A percentile compares a stretch with the other conserved stretches of the same genome.
phyloP scores from a whole-genome alignment of 2,329 filamentous ascomycete species.

The Westerdykella sp. region DNA sequence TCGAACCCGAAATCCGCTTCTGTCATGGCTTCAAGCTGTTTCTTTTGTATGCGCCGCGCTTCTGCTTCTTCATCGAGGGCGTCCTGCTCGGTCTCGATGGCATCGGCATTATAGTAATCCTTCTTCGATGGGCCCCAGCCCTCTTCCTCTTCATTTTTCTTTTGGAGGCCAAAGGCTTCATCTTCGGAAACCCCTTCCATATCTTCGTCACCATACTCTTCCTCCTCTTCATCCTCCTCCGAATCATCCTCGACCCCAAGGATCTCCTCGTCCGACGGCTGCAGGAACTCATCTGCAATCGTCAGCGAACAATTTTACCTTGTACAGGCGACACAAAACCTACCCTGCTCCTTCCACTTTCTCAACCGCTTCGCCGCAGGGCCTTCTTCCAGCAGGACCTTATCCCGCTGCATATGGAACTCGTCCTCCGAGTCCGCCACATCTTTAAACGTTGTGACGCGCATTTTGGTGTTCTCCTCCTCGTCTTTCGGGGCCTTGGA shows the following conservation, averaged over 20 bases:
- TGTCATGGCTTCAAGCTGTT: constrained; percentile 81
- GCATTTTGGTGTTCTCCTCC: constrained; percentile 50
- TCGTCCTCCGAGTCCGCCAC: constrained; percentile 93
- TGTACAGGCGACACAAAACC: constrained; percentile 8
- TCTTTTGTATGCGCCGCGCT: constrained; percentile 80
- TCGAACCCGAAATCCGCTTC: constrained; percentile 93
- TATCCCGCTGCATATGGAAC: constrained; percentile 80
- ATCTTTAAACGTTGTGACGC: constrained; percentile 62
- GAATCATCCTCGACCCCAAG: constrained; percentile 47
- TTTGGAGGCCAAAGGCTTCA: constrained; percentile 38
- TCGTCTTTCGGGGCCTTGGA: constrained; percentile 23
- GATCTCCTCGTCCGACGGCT: constrained; percentile 59
- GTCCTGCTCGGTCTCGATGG: constrained; percentile 62
- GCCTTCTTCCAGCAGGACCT: constrained; percentile 76
- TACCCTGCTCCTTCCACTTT: constrained; percentile 62
- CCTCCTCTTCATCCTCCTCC: constrained; percentile 35
- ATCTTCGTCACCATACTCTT: constrained; percentile 34
- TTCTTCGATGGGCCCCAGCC: constrained; percentile 85
- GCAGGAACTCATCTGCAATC: constrained; percentile 49
- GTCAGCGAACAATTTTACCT: constrained; percentile 1
- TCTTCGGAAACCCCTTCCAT: constrained; percentile 28
- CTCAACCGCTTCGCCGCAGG: constrained; percentile 71
- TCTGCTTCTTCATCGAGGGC: constrained; percentile 90
- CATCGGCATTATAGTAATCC: constrained; percentile 90
- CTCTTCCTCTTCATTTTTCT: constrained; percentile 54